Percentiles rank a stretch among this genome's conserved stretches.
Conservation (phyloP, 2,329 filamentous ascomycete genomes). For the Cladosporium halotolerans region DNA sequence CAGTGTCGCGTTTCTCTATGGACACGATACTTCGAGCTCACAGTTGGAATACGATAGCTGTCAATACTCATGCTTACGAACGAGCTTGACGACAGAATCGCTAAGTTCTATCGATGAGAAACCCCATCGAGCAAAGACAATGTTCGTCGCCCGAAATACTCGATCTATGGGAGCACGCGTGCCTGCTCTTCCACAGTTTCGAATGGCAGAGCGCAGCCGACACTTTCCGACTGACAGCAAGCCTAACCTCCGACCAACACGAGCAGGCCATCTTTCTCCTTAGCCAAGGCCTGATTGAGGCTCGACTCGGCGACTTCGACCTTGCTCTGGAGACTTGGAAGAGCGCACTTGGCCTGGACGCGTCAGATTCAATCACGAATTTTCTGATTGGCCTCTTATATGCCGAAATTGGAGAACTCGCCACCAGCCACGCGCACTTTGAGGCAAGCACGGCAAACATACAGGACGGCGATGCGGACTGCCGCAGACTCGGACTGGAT, state of each 20-base stretch:
- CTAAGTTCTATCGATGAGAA: not conserved
- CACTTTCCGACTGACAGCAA: conserved; percentile 21
- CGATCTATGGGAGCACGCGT: conserved; percentile 31
- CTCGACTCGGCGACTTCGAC: conserved; percentile 25
- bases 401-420: conserved; percentile 20
- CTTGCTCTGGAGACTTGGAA: conserved; percentile 20
- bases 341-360: conserved; percentile 18
- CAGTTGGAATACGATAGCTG: no score
- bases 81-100: no score
- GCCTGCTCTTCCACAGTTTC: conserved; percentile 26
- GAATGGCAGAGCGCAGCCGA: conserved; percentile 29
- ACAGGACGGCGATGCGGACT: conserved; percentile 12
- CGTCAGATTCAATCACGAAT: conserved; percentile 17
- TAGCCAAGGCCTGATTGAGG: conserved; percentile 27
- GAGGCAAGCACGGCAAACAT: conserved; percentile 16
- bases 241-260: conserved; percentile 12
- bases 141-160: conserved; percentile 11
- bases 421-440: conserved; percentile 20
- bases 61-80: no score
- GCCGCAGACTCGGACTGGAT: conserved; percentile 16
- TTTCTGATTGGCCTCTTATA: conserved; percentile 27
- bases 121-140: not conserved
- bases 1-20: not conserved
- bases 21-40: no score
- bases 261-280: conserved; percentile 20